Conservation (phyloP, 768 basidiomycete genomes). For the Pulveroboletus sp. region DNA sequence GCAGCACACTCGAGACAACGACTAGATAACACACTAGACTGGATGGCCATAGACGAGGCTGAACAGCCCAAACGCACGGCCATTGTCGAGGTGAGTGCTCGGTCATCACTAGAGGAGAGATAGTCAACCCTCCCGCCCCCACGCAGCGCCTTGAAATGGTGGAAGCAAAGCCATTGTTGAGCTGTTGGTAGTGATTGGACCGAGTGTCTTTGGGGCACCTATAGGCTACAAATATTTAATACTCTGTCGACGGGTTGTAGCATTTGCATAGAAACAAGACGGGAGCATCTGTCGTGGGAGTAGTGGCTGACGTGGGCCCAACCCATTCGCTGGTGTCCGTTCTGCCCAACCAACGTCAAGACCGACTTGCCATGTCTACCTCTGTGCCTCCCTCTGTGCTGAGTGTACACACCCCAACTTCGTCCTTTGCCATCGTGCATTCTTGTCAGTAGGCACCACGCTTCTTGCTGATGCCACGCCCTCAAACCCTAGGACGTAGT, state of each 20-base stretch:
- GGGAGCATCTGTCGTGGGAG: constrained; percentile 3
- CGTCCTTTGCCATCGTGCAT: constrained; percentile 72
- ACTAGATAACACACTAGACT: constrained; percentile 37
- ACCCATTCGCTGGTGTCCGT: no score
- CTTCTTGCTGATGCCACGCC: constrained; percentile 1
- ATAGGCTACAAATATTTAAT: constrained; percentile 8
- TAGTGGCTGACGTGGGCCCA: no score
- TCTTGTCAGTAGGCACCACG: constrained; percentile 47
- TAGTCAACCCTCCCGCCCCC: not conserved
- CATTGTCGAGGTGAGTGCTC: constrained; percentile 60
- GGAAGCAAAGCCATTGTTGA: constrained; percentile 61
- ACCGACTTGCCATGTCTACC: constrained; percentile 21
- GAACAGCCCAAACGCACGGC: constrained; percentile 52
- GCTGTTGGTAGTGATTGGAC: constrained; percentile 54
- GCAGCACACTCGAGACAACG: constrained; percentile 23
- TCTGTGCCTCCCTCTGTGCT: constrained; percentile 42
- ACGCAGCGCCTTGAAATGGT: constrained; percentile 69
- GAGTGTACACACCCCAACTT: constrained; percentile 70
- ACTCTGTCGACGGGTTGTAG: not conserved
- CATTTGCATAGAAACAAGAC: not conserved
- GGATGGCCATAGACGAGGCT: constrained; percentile 38
- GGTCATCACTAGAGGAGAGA: not conserved
- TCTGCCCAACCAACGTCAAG: not conserved
- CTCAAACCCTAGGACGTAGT: constrained; percentile 38
- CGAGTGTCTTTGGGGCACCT: not conserved